phyloP scores from a whole-genome alignment of 208 protist genomes.

The Acanthamoeba triangularis region DNA sequence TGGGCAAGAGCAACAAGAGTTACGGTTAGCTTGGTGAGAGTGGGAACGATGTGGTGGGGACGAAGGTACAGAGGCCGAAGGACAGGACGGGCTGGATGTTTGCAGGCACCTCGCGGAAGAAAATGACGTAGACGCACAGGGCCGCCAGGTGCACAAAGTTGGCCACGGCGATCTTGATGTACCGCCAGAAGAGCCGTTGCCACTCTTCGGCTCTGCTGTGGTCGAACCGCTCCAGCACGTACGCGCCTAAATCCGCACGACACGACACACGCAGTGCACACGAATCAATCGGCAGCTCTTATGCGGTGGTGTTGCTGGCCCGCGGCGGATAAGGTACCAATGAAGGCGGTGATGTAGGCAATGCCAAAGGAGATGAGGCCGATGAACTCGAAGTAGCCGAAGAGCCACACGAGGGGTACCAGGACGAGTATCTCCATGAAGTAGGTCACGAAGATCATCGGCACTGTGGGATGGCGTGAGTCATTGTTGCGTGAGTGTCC shows the following conservation, averaged over 20 bases:
- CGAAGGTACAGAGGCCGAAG: neutral
- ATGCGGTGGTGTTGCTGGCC: too few species aligned
- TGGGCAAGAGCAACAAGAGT: neutral
- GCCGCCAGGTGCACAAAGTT: constrained; percentile 24
- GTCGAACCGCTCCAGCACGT: neutral
- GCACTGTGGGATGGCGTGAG: neutral
- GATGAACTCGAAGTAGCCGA: constrained; percentile 68
- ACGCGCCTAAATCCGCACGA: neutral
- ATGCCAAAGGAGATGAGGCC: constrained; percentile 46
- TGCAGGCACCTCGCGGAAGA: constrained; percentile 62
- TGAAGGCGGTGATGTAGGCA: constrained; percentile 23
- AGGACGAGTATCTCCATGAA: neutral
- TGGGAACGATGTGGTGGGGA: neutral
- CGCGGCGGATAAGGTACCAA: neutral
- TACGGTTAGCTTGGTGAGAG: neutral
- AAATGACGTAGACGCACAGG: constrained; percentile 38
- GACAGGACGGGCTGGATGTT: neutral
- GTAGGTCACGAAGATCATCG: constrained; percentile 11
- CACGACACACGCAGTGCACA: neutral
- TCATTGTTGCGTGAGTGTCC: neutral
- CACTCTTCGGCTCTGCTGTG: neutral
- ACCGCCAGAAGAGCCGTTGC: neutral
- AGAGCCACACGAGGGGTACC: neutral
- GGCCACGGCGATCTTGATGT: constrained; percentile 20
- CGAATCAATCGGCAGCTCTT: neutral